A percentile compares a stretch with the other conserved stretches of the same genome.
These are phyloP conservation scores for Neltuma alba DNA, from an alignment of 306 rosid species.

Conservation along the genomic window DNA sequence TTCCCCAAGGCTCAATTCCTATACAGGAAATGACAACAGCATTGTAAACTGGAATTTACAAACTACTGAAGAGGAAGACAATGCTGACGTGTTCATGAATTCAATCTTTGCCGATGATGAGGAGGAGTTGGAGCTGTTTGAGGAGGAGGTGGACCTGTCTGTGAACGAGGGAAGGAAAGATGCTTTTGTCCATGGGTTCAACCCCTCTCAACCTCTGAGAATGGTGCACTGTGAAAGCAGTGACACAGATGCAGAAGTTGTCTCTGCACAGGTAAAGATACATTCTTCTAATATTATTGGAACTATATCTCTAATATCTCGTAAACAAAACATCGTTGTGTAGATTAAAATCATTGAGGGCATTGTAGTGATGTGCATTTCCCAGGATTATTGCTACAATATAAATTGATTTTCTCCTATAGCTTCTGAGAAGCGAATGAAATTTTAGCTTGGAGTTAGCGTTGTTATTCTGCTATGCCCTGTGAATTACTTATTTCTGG, in stretches of 20 bases:
- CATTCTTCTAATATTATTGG: conserved; percentile 27
- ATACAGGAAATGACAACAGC: background rate
- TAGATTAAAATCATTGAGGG: conserved; percentile 11
- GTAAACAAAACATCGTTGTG: conserved; percentile 10
- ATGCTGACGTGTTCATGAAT: conserved; percentile 6
- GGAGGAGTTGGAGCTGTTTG: no score
- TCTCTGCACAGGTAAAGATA: conserved; percentile 45
- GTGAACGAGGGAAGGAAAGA: background rate
- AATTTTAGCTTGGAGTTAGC: conserved; percentile 15
- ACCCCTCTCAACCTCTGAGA: conserved; percentile 7
- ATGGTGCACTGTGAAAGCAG: conserved; percentile 38
- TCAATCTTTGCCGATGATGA: background rate
- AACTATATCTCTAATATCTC: conserved; percentile 22
- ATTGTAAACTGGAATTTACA: background rate
- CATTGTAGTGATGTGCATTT: conserved; percentile 26
- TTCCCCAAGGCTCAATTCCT: background rate
- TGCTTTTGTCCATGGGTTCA: conserved; percentile 11
- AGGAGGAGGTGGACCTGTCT: no score
- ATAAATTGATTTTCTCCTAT: conserved; percentile 31
- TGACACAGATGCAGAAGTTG: conserved; percentile 46
- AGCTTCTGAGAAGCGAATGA: background rate
- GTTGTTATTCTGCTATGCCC: conserved; percentile 22
- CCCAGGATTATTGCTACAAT: conserved; percentile 19
- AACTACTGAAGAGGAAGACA: conserved; percentile 30
- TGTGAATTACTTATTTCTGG: conserved; percentile 18